Evolutionary conservation across 2,329 filamentous ascomycete genomes (phyloP).

Genomic region (Calonectria hongkongensis): DNA sequence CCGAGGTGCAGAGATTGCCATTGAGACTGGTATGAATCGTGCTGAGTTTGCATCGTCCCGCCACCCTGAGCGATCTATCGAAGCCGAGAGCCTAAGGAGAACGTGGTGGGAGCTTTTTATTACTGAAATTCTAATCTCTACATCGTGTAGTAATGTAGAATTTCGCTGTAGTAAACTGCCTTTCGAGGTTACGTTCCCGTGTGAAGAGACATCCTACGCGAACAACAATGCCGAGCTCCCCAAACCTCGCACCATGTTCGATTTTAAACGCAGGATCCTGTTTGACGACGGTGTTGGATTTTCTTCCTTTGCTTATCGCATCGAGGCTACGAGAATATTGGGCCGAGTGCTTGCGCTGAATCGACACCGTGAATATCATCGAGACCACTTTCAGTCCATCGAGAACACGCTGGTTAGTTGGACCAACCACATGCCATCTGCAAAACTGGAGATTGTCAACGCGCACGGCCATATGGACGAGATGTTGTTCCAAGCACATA

Average conservation of each 20-base stretch:
- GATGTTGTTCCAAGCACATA: slow-evolving; percentile 52
- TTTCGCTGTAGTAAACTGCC: slow-evolving; percentile 43
- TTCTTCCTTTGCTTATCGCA: slow-evolving; percentile 50
- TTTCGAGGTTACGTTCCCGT: slow-evolving; percentile 45
- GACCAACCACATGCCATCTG: slow-evolving; percentile 44
- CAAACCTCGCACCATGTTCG: slow-evolving; percentile 37
- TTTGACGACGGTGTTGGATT: slow-evolving; percentile 41
- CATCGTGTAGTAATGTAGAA: slow-evolving; percentile 34
- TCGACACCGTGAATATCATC: slow-evolving; percentile 37
- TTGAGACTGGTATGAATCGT: slow-evolving; percentile 47
- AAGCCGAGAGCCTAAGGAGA: slow-evolving; percentile 47
- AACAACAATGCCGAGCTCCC: slow-evolving; percentile 26
- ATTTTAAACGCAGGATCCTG: slow-evolving; percentile 42
- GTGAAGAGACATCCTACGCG: slow-evolving; percentile 45
- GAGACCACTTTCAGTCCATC: slow-evolving; percentile 47
- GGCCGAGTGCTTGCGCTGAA: slow-evolving; percentile 42
- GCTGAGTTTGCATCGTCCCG: slow-evolving; percentile 40
- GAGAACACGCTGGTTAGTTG: slow-evolving; percentile 49
- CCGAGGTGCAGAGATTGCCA: neutral
- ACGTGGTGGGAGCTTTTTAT: slow-evolving; percentile 53
- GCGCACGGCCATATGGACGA: slow-evolving; percentile 49
- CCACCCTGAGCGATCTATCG: slow-evolving; percentile 32
- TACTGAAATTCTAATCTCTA: slow-evolving; percentile 46
- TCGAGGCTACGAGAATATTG: slow-evolving; percentile 47
- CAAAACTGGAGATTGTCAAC: slow-evolving; percentile 46